Percentiles rank a stretch among this genome's conserved stretches.
Conservation (phyloP, 2,329 filamentous ascomycete genomes). For the Myriosclerotinia curreyana region DNA sequence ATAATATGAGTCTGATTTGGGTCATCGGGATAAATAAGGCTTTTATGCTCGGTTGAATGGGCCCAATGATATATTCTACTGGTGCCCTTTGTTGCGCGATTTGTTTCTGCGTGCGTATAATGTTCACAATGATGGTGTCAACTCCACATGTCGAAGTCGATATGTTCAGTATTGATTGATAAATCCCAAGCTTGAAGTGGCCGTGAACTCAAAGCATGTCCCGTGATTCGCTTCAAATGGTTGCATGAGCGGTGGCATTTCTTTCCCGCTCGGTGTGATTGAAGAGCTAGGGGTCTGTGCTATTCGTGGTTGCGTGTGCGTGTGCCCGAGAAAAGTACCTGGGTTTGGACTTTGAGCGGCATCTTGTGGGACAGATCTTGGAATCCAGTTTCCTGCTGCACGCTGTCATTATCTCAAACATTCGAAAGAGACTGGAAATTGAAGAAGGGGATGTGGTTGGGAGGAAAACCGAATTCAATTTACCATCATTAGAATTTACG, state of each 20-base stretch:
- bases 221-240: slow-evolving; percentile 2
- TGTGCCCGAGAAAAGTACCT: background rate
- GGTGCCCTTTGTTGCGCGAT: slow-evolving; percentile 36
- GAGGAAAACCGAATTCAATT: background rate
- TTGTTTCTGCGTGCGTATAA: slow-evolving; percentile 41
- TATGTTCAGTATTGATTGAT: slow-evolving; percentile 37
- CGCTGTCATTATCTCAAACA: background rate
- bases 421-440: background rate
- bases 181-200: slow-evolving; percentile 37
- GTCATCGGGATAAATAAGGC: slow-evolving; percentile 39
- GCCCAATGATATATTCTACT: slow-evolving; percentile 38
- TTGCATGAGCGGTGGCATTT: background rate
- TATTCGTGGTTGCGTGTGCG: background rate
- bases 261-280: background rate
- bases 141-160: slow-evolving; percentile 38
- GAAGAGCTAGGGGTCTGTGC: background rate
- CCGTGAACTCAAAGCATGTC: background rate
- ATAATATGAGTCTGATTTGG: slow-evolving; percentile 34
- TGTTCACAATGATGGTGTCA: slow-evolving; percentile 41
- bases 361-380: slow-evolving; percentile 8
- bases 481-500: slow-evolving; percentile 13
- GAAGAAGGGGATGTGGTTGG: background rate
- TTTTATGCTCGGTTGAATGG: slow-evolving; percentile 40
- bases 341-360: background rate
- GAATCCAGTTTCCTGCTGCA: slow-evolving; percentile 18